Evolutionary conservation across 176 grass and related monocot species (phyloP).

Genomic region (Leersia perrieri): DNA sequence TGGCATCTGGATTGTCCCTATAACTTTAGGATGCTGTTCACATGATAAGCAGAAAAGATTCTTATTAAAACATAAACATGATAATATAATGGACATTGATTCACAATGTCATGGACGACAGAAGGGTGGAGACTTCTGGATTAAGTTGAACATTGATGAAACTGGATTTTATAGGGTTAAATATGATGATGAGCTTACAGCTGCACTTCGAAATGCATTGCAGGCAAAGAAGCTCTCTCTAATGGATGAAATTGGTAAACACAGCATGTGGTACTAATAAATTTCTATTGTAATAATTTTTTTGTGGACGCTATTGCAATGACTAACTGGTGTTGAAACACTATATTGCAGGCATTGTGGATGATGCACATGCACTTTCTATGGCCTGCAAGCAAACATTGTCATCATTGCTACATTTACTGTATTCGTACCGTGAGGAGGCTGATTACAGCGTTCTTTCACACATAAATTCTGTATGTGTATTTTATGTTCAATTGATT

Average conservation of each 20-base stretch:
- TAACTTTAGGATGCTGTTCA: constrained; percentile 58
- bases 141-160: constrained; percentile 79
- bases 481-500: constrained; percentile 12
- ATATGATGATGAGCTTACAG: constrained; percentile 75
- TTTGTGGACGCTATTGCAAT: neutral
- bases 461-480: constrained; percentile 63
- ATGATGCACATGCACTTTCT: constrained; percentile 68
- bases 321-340: constrained; percentile 17
- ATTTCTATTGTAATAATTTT: constrained; percentile 12
- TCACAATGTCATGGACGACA: constrained; percentile 33
- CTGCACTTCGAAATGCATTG: constrained; percentile 64
- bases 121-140: constrained; percentile 57
- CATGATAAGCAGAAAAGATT: constrained; percentile 53
- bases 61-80: constrained; percentile 61
- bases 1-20: constrained; percentile 81
- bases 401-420: constrained; percentile 63
- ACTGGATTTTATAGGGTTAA: constrained; percentile 86
- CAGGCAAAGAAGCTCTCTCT: constrained; percentile 60
- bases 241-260: constrained; percentile 84
- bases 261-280: neutral
- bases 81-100: constrained; percentile 46
- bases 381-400: constrained; percentile 67
- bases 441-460: constrained; percentile 78
- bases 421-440: constrained; percentile 58
- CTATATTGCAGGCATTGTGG: constrained; percentile 66